phyloP scores from a whole-genome alignment of 73 alveolate species.

The Blepharisma japonicum region DNA sequence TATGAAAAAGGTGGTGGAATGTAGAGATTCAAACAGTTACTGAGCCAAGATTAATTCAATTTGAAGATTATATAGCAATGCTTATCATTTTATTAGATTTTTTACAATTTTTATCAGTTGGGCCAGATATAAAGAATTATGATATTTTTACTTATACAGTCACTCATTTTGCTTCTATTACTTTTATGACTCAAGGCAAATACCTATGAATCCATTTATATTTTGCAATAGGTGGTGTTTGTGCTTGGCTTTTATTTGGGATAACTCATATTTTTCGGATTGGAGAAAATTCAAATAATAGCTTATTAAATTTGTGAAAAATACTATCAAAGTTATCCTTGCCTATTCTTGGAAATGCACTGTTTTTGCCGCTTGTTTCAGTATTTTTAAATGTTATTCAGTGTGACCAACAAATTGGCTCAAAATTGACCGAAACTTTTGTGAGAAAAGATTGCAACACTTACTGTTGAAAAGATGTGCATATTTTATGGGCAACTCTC shows the following conservation, averaged over 20 bases:
- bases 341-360: no score
- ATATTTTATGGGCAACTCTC: neutral
- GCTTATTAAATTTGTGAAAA: neutral
- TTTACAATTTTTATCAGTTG: conserved; percentile 4
- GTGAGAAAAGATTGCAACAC: conserved; percentile 5
- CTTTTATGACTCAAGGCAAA: neutral
- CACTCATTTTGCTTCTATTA: neutral
- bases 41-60: neutral
- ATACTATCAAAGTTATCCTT: no score
- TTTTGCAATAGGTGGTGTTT: neutral
- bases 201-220: conserved; percentile 2
- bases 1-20: neutral
- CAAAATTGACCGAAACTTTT: neutral
- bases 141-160: neutral
- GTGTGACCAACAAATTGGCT: neutral
- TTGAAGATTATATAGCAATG: neutral
- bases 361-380: conserved; percentile 3
- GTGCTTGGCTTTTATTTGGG: neutral
- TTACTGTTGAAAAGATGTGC: conserved; percentile 2
- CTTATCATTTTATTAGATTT: neutral
- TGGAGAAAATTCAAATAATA: neutral
- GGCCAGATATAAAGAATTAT: neutral
- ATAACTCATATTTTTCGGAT: neutral
- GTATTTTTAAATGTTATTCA: neutral
- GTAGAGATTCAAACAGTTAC: neutral